These are phyloP conservation scores for Rubroboletus satanas DNA, from an alignment of 768 basidiomycete genomes.

Conservation along the genomic window DNA sequence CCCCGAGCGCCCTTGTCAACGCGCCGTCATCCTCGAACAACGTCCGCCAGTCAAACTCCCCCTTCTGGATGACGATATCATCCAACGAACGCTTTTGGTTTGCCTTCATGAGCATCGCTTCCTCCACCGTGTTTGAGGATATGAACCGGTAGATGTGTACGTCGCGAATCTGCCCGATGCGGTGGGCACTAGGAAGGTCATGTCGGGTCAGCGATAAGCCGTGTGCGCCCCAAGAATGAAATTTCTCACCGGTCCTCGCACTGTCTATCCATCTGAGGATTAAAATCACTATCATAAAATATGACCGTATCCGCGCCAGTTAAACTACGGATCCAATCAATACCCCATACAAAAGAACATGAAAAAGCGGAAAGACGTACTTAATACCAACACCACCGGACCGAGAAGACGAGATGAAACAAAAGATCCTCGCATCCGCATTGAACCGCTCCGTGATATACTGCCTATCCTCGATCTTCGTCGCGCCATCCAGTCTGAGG, in stretches of 20 bases:
- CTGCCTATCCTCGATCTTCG: conserved; percentile 91
- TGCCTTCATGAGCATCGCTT: conserved; percentile 95
- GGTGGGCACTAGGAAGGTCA: conserved; percentile 66
- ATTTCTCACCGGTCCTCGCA: conserved; percentile 82
- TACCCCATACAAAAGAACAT: conserved; percentile 13
- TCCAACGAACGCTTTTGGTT: conserved; percentile 95
- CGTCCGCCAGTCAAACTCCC: conserved; percentile 92
- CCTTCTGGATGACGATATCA: conserved; percentile 86
- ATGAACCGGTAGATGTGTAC: conserved; percentile 97
- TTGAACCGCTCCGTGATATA: conserved; percentile 87
- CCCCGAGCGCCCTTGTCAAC: conserved; percentile 71
- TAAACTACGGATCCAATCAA: conserved; percentile 41
- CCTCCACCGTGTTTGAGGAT: conserved; percentile 86
- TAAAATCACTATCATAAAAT: conserved; percentile 97
- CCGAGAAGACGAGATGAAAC: conserved; percentile 83
- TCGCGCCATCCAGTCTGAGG: conserved; percentile 90
- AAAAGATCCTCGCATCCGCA: conserved; percentile 72
- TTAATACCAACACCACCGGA: conserved; percentile 93
- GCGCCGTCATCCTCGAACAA: conserved; percentile 64
- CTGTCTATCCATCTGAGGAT: conserved; percentile 96
- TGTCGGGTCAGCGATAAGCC: neutral
- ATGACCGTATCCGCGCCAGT: conserved; percentile 94
- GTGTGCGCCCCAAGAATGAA: neutral
- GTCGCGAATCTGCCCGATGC: conserved; percentile 96
- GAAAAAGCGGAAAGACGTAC: conserved; percentile 41